Base-by-base conservation (phyloP, 257 asterid genomes). In the Scutellaria galericulata region DNA sequence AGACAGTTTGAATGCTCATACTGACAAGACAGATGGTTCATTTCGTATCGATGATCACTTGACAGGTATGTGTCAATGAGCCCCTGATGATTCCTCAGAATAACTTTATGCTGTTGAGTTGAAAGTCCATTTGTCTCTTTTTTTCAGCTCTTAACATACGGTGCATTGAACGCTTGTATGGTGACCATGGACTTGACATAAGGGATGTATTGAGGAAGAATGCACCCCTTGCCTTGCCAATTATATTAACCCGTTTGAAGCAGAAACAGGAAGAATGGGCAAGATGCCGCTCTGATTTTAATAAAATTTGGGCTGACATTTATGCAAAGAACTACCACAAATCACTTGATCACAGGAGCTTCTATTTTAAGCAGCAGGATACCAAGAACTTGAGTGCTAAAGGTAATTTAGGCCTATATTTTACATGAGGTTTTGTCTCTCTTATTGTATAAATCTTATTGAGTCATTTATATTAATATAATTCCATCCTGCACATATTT, bases 241-340 rank as follows among this genome's bases (percentile, higher is more conserved):
- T 95, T 66, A 87, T 95, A 75, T 80, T 95, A 68, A 88, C 96
- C 60, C 92, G 99, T 61, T 83, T 95, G 84, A 95, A 92, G 86
- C 99, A 92, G 89, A 95, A 95, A 74, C 96, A 92, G 80, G 98
- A 95, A 86, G 99, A 95, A 80, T 95, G 96, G 98, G 89, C 89
- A 4, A 88, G 86, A 84, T 92, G 98, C 67, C 98, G 97, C 64
- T 81, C 86, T 47, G 98, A 95, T 78, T 95, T 92, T 74, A 95
- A 88, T 80, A 92, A 95, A 84, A 91, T 95, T 42, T 95, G 99
- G 98, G 97, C 98, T 57, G 99, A 90, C 70, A 88, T 90, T 64
- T 95, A 90, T 80, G 79, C 93, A 1, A 95, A 92, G 83, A 95
- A 92, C 86, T 86, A 90, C 86, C 96, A 92, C 84, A 95, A 92